Evolutionary conservation across 345 rosid species (phyloP).

Genomic region (Cardamine occulta): DNA sequence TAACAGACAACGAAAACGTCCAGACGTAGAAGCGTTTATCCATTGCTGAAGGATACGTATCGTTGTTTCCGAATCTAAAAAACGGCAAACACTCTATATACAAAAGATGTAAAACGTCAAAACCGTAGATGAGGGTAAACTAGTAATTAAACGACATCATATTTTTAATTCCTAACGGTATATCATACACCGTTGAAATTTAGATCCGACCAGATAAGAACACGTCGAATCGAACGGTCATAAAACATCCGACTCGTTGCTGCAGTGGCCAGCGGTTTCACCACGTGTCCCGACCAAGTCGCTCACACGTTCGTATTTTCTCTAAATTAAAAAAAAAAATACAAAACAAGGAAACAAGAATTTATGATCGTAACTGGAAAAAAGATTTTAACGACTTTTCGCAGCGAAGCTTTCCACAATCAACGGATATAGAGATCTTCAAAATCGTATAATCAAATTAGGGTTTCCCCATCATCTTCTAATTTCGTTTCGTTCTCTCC

Average conservation of each 20-base stretch:
- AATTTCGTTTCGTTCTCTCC: constrained; percentile 31
- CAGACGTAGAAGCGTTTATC: constrained; percentile 26
- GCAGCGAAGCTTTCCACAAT: constrained; percentile 35
- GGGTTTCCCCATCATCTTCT: constrained; percentile 48
- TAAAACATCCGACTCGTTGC: constrained; percentile 19
- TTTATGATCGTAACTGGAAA: constrained; percentile 1
- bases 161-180: neutral
- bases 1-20: neutral
- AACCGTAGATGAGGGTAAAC: neutral
- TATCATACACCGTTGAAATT: constrained; percentile 26
- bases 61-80: neutral
- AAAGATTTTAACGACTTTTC: neutral
- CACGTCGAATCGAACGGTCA: constrained; percentile 36
- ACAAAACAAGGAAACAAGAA: neutral
- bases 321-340: neutral
- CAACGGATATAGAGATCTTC: constrained; percentile 42
- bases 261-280: constrained; percentile 24
- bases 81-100: constrained; percentile 25
- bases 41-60: neutral
- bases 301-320: constrained; percentile 38
- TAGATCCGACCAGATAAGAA: constrained; percentile 39
- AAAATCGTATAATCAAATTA: constrained; percentile 40
- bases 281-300: constrained; percentile 43
- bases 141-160: neutral
- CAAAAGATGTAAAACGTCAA: constrained; percentile 26